These are phyloP conservation scores for Psidium guajava DNA, from an alignment of 345 rosid species.

Conservation along the genomic window DNA sequence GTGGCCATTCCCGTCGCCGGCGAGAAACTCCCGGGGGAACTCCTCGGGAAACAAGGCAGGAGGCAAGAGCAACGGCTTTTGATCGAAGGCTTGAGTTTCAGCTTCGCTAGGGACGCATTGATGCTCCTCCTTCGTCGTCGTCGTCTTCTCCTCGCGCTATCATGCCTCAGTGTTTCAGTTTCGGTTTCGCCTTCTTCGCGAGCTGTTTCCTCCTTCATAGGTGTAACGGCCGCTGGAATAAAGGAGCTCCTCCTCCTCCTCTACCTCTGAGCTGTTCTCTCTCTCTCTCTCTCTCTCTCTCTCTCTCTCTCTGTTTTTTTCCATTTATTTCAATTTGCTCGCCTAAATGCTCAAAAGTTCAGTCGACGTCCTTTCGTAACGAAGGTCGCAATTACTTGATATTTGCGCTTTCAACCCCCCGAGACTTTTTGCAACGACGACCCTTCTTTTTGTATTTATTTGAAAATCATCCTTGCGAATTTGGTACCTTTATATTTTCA, in stretches of 20 bases:
- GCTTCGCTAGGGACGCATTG: not conserved
- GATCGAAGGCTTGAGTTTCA: not conserved
- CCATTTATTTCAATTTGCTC: not conserved
- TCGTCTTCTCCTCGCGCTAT: not conserved
- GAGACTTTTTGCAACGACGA: not conserved
- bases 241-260: not conserved
- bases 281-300: not conserved
- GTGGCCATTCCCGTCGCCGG: slow-evolving; percentile 28
- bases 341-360: not conserved
- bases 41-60: not conserved
- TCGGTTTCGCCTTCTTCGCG: not conserved
- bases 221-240: not conserved
- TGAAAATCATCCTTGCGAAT: not conserved
- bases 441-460: not conserved
- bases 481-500: not conserved
- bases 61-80: not conserved
- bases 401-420: not conserved
- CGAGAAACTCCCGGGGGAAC: not conserved
- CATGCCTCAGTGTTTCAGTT: not conserved
- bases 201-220: slow-evolving; percentile 13
- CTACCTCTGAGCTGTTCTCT: no score
- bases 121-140: not conserved
- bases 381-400: not conserved
- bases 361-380: not conserved
- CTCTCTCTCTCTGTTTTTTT: not conserved